Base-by-base conservation (phyloP, 148 eudicot genomes). In the Nepenthes mirabilis region DNA sequence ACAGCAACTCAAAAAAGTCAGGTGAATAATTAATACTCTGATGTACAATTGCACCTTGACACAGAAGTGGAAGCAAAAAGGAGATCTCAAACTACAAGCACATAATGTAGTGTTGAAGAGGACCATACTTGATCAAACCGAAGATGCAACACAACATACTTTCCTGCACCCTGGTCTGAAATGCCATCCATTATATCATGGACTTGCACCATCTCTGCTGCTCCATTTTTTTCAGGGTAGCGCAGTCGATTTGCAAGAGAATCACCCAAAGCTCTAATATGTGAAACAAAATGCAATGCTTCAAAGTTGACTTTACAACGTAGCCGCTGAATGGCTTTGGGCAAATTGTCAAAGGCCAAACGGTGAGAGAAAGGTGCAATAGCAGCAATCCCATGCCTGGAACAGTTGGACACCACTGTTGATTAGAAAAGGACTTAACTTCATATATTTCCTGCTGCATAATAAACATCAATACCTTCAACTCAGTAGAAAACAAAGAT, bases 281-380 rank as follows among this genome's bases (percentile, higher is more conserved):
- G 94, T 23, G 91, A 87, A 77, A 88, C 88, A 77, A 91, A 91
- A 47, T 37, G 71, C 51, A 91, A 75, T 36, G 98, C 88, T 65
- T 91, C 80, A 76, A 91, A 91, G 76, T 91, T 91, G 66, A 91
- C 98, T 71, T 73, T 86, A 70, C 98, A 91, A 35, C 98, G 90
- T 14, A 91, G 83, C 62, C 60, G 83, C 63, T 88, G 96, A 70
- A 91, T 88, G 59, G 78, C 79, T 65, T 63, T 70, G 66, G 90
- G 94, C 79, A 85, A 56, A 65, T 80, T 80, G 75, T 85, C 94
- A 65, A 91, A 91, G 62, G 96, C 96, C 69, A 91, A 65, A 66
- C 98, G 96, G 65, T 91, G 98, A 40, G 98, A 91, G 73, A 91
- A 91, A 55, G 98, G 98, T 9, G 98, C 80, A 37, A 91, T 82